A percentile compares a stretch with the other conserved stretches of the same genome.
Evolutionary conservation across 164 flowering plant species (phyloP).

Genomic region (Vitis rotundifolia): DNA sequence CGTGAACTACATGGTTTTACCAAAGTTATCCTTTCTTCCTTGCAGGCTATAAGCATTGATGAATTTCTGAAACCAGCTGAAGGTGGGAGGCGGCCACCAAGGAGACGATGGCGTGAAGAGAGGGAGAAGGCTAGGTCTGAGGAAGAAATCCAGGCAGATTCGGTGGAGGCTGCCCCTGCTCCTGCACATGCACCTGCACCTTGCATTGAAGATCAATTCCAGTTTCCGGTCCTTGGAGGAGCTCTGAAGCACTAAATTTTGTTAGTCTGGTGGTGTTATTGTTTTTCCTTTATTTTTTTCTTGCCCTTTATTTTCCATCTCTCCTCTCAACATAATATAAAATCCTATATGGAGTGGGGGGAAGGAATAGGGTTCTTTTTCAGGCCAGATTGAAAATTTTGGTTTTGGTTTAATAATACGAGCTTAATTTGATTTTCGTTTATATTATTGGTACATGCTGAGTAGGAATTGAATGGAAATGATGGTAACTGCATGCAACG

Average conservation of each 20-base stretch:
- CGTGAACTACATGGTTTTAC: too few species aligned
- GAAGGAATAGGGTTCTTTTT: too few species aligned
- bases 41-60: constrained; percentile 25
- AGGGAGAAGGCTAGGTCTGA: constrained; percentile 20
- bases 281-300: not conserved
- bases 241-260: constrained; percentile 15
- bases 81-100: constrained; percentile 7
- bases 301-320: too few species aligned
- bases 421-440: too few species aligned
- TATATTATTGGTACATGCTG: too few species aligned
- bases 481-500: too few species aligned
- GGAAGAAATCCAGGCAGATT: constrained; percentile 9
- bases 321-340: too few species aligned
- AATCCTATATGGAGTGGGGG: too few species aligned
- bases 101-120: constrained; percentile 5
- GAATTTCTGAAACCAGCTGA: constrained; percentile 33
- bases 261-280: not conserved
- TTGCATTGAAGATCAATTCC: constrained; percentile 14
- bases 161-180: not conserved
- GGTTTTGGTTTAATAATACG: too few species aligned
- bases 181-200: constrained; percentile 12
- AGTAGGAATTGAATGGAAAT: too few species aligned
- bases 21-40: too few species aligned
- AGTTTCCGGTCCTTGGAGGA: constrained; percentile 26
- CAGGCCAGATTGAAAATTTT: too few species aligned